Conservation (phyloP, 805 yeast species). For the Limtongia smithiae region DNA sequence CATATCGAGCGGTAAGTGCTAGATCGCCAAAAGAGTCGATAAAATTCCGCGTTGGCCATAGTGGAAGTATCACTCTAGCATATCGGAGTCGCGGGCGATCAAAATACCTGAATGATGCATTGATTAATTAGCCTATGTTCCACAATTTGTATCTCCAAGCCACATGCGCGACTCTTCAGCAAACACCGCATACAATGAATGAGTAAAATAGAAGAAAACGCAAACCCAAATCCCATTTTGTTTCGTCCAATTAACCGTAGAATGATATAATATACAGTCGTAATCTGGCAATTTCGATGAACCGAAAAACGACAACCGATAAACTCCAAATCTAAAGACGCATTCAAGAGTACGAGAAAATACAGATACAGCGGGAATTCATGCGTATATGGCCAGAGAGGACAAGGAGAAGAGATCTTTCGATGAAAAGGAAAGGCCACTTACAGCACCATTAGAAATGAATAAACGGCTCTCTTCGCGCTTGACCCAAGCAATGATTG, state of each 20-base stretch:
- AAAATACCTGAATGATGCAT: constrained; percentile 13
- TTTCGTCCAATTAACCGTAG: too few relatives aligned
- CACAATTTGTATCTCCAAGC: neutral
- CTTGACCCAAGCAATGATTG: constrained; percentile 72
- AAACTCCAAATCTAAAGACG: neutral
- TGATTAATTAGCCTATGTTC: constrained; percentile 6
- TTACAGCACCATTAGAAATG: constrained; percentile 32
- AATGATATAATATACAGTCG: too few relatives aligned
- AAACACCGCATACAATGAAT: neutral
- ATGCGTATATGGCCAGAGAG: constrained; percentile 18
- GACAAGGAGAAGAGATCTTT: constrained; percentile 16
- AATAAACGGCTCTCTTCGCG: constrained; percentile 56
- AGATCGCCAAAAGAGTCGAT: too few relatives aligned
- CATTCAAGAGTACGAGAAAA: neutral
- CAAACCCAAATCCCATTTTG: too few relatives aligned
- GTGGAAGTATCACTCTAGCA: too few relatives aligned
- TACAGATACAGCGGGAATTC: neutral
- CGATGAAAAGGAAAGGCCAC: constrained; percentile 23
- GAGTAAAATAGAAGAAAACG: too few relatives aligned
- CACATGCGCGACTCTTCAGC: constrained; percentile 3
- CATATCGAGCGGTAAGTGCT: too few relatives aligned
- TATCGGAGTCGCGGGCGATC: too few relatives aligned
- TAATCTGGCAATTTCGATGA: neutral
- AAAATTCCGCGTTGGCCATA: too few relatives aligned
- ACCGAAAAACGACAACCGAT: neutral